Evolutionary conservation across 2,329 filamentous ascomycete species (phyloP).

Genomic region (Fusarium continuum): DNA sequence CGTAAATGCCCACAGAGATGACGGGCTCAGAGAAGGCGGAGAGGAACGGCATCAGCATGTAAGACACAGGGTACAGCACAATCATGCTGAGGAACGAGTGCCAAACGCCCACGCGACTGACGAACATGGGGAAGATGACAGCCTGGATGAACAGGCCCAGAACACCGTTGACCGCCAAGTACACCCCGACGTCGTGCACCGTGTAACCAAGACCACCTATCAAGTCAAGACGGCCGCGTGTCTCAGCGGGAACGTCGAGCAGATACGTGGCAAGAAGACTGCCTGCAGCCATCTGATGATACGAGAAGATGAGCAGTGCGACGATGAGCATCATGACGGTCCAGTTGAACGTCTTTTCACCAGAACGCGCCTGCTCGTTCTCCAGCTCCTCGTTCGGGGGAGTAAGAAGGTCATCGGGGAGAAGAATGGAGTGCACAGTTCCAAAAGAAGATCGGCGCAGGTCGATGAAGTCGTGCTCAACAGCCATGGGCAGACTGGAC

Average conservation of each 20-base stretch:
- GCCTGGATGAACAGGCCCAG: slow-evolving; percentile 79
- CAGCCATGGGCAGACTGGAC: slow-evolving; percentile 34
- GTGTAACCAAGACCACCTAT: slow-evolving; percentile 72
- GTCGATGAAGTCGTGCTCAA: slow-evolving; percentile 37
- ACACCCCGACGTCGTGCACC: slow-evolving; percentile 72
- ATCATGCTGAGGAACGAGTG: slow-evolving; percentile 71
- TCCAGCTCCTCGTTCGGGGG: slow-evolving; percentile 24
- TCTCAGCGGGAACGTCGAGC: slow-evolving; percentile 47
- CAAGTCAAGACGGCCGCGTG: slow-evolving; percentile 49
- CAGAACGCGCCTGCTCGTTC: slow-evolving; percentile 3
- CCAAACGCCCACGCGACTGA: slow-evolving; percentile 73
- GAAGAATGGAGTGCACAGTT: slow-evolving; percentile 53
- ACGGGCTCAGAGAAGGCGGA: slow-evolving; percentile 63
- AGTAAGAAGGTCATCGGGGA: slow-evolving; percentile 39
- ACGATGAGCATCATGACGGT: slow-evolving; percentile 50
- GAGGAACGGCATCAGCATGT: slow-evolving; percentile 75
- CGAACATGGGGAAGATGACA: slow-evolving; percentile 72
- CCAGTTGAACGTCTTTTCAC: slow-evolving; percentile 49
- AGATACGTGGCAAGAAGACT: slow-evolving; percentile 56
- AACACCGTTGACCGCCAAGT: slow-evolving; percentile 74
- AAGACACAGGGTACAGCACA: slow-evolving; percentile 71
- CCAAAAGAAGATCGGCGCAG: slow-evolving; percentile 51
- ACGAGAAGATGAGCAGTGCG: slow-evolving; percentile 53
- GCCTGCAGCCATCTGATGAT: slow-evolving; percentile 57
- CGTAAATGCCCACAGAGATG: slow-evolving; percentile 70